Evolutionary conservation across 164 flowering plant species (phyloP), one percentile per base, ranked within the genome.

Genomic region (Nymphaea colorata): DNA sequence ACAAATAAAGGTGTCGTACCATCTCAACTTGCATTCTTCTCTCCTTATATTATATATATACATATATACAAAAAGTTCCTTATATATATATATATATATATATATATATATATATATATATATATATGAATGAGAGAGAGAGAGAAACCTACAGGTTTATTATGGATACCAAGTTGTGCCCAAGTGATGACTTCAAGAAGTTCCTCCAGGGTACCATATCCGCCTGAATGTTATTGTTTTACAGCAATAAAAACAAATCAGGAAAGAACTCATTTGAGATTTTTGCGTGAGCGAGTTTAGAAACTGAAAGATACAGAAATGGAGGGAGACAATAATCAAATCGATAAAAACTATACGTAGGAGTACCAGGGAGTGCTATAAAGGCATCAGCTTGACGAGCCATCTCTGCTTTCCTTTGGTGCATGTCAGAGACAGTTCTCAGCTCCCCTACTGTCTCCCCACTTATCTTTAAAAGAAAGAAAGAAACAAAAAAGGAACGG

Each of bases 391-490:
- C 98, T 77, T 82, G 94, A 36, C 96, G 85, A 3, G 93, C 87
- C 98, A 90, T 93, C 70, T 90, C 98, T 11, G 98, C 98, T 71
- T 93, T 93, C 70, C 98, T 83, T 68, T 90, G 86, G 64, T 93
- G 98, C 97, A 93, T 93, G 74, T 82, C 85, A 45, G 97, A 86
- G 3, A 93, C 97, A n/a, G 92, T 78, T 76, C 81, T 82, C 25
- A 87, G 88, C 78, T 93, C 98, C 53, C 96, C 98, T 65, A 93
- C 84, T 41, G 87, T 72, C 69, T 79, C 88, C 42, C 98, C 98
- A 55, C 96, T 85, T 73, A 90, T 72, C 98, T 93, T 25, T 25
- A 25, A 25, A 25, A 1, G 36, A 25, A 51, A 10, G 57, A 51
- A 51, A 51, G 5, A 7, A 51, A 51, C 57, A 51, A 51, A 8